Base-by-base conservation (phyloP, 495 filamentous ascomycete genomes). In the Penicillium paradoxum region DNA sequence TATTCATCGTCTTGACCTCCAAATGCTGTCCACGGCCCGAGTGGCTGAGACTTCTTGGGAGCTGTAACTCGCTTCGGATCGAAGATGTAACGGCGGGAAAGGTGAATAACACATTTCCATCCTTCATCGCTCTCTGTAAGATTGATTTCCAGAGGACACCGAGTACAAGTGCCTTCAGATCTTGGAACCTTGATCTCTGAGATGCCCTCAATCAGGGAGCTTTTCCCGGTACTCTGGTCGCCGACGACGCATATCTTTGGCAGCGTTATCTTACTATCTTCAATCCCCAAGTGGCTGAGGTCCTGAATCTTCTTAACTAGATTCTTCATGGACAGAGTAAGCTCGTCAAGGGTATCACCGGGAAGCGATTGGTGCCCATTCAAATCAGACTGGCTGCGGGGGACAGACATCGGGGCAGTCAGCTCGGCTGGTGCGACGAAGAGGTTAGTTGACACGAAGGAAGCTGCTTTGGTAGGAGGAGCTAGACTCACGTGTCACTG, bases 201-300 rank as follows among this genome's bases (percentile, higher is more conserved):
- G 30, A 93, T 83, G 0, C 84, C 87, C 25, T 90, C 88, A 65
- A 95, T 89, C 0, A 95, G 67, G 2, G 85, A 90, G 3, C 80
- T 85, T 56, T 95, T 95, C 0, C 90, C 90, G 0, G 89, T 82
- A 3, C 79, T 84, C 54, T 95, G 90, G 49, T 93, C 89, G 1
- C 90, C 90, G 1, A 91, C 82, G 0, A 91, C 80, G 11, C 88
- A 87, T 14, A 93, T 78, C 55, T 88, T 88, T 0, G 90, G 89
- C 0, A 93, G 69, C 2, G 76, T 76, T 0, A 85, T 81, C 0
- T 83, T 76, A 22, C 76, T 77, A 37, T 77, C 70, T 24, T 80
- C 77, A 7, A 80, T 76, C 0, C 77, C 77, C 2, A 80, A 57
- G 30, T 77, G 68, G 8, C 73, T 66, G 0, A 80, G 57, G 15